Evolutionary conservation across 805 yeast genomes (phyloP), one percentile per base, ranked within the genome.

Genomic region (Wickerhamomyces queroliae): DNA sequence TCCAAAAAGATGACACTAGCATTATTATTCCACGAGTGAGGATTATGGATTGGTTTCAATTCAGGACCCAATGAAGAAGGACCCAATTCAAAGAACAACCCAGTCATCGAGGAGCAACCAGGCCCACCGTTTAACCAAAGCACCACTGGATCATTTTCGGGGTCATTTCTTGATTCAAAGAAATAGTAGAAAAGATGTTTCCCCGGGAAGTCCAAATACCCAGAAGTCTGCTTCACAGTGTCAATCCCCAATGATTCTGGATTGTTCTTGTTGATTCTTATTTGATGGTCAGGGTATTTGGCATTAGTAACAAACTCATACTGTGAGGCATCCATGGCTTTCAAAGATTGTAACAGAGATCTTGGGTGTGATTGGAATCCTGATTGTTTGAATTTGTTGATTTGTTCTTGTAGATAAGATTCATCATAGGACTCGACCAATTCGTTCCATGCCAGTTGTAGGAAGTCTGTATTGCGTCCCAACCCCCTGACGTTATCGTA

Each of bases 41-140:
- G 91, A 63, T 91, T 91, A 60, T 64, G 68, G 23, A 74, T 72
- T n/a, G 95, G 89, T 52, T 78, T 74, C 49, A 83, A 62, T 40
- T 76, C 71, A 26, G 74, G 61, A 44, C 76, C 79, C 43, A 91
- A 78, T 12, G 81, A 70, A 0, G 95, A 75, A 5, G 97, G 95
- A 20, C 98, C 98, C 55, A 89, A 72, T 61, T 91, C 98, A 55
- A 90, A 88, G 52, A 91, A 78, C 42, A 90, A 67, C 8, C 97
- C 97, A 25, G 95, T 86, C 57, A 88, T 65, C 1, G 96, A 86
- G 0, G 96, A 86, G 59, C 97, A 90, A 11, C 97, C 97, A 27
- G 97, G 97, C 5, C 97, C 96, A 48, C 97, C 97, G 58, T 90
- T 90, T 52, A 90, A 69, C 98, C 91, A 84, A 47, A 83, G 63